Percentiles rank a stretch among this genome's conserved stretches.
Evolutionary conservation across 306 rosid genomes (phyloP).

Genomic region (Canavalia gladiata): DNA sequence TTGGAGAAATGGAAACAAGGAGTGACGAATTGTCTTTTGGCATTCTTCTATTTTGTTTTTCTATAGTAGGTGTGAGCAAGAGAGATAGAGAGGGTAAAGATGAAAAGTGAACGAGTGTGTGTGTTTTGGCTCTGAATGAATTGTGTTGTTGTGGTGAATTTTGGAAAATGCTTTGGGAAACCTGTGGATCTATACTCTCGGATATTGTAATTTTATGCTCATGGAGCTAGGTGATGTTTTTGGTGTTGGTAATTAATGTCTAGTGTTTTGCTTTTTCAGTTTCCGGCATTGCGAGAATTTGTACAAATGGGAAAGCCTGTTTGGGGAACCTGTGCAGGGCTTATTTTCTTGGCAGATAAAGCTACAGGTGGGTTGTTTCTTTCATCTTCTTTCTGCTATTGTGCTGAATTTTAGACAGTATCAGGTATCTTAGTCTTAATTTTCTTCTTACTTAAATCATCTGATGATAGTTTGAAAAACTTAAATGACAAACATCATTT

Average conservation of each 20-base stretch:
- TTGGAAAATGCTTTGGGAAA: slow-evolving; percentile 1
- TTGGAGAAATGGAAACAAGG: neutral
- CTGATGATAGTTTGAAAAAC: slow-evolving; percentile 14
- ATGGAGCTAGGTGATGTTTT: neutral
- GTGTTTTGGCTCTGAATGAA: slow-evolving; percentile 1
- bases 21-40: neutral
- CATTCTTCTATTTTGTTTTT: neutral
- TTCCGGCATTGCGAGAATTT: slow-evolving; percentile 92
- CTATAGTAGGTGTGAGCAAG: neutral
- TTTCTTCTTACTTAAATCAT: neutral
- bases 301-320: slow-evolving; percentile 95
- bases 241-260: slow-evolving; percentile 16
- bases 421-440: neutral
- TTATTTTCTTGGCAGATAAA: slow-evolving; percentile 88
- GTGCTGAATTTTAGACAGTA: neutral
- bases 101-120: neutral
- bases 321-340: slow-evolving; percentile 99
- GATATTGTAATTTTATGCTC: neutral
- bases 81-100: too few relatives aligned
- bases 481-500: slow-evolving; percentile 47
- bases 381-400: slow-evolving; percentile 14
- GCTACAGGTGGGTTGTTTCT: slow-evolving; percentile 70
- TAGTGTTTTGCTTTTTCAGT: slow-evolving; percentile 57
- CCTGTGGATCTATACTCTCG: neutral
- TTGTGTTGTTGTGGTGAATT: neutral